Conservation (phyloP, 1,284 basidiomycete genomes). For the Apiotrichum montevideense region DNA sequence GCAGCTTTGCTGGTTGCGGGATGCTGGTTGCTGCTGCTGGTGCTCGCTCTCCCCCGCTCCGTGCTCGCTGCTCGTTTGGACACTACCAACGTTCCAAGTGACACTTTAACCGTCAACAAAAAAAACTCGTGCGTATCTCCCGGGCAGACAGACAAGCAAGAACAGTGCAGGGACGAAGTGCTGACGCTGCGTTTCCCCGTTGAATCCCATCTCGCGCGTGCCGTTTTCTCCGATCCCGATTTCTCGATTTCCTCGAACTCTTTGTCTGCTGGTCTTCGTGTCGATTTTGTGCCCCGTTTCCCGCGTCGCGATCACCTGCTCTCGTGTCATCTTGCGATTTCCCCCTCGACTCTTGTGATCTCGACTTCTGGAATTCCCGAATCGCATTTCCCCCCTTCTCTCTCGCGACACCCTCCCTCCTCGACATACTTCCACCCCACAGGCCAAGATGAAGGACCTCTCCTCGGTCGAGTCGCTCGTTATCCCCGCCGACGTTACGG, state of each 20-base stretch:
- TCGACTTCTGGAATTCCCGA: neutral
- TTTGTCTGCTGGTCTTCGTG: neutral
- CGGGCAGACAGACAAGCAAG: neutral
- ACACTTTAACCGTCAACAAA: conserved; percentile 9
- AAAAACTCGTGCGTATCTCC: conserved; percentile 5
- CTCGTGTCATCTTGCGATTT: neutral
- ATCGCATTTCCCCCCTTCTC: neutral
- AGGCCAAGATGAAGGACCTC: conserved; percentile 49
- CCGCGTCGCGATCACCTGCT: neutral
- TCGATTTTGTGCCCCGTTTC: neutral
- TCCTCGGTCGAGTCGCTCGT: conserved; percentile 69
- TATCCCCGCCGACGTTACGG: conserved; percentile 77
- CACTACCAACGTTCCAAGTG: neutral
- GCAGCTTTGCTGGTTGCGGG: neutral
- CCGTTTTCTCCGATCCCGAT: neutral
- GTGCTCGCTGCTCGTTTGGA: neutral
- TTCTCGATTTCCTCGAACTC: neutral
- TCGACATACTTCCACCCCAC: conserved; percentile 17
- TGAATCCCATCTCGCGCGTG: neutral
- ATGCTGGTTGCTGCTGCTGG: neutral
- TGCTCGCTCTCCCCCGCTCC: neutral
- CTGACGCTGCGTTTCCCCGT: neutral
- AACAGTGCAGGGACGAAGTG: neutral
- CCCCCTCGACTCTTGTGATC: neutral
- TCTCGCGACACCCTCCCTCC: neutral